Percentiles rank a stretch among this genome's conserved stretches.
These are phyloP conservation scores for Daldinia vernicosa DNA, from an alignment of 495 filamentous ascomycete genomes.

Conservation along the genomic window DNA sequence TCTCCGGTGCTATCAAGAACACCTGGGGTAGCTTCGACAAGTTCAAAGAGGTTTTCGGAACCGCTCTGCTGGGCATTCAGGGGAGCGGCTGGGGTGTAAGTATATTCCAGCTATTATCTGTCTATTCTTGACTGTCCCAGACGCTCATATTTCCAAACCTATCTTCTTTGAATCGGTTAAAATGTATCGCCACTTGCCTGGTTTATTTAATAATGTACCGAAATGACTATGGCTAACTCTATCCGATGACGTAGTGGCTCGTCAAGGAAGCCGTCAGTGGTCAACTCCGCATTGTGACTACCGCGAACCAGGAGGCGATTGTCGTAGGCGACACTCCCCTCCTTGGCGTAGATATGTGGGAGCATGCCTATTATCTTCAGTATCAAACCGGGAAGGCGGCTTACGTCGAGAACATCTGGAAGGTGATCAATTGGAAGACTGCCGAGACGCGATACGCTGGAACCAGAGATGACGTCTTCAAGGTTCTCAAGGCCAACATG, in stretches of 20 bases:
- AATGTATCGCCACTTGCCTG: background rate
- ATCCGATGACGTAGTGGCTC: slow-evolving; percentile 64
- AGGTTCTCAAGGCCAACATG: slow-evolving; percentile 47
- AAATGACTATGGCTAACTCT: slow-evolving; percentile 9
- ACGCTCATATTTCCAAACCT: background rate
- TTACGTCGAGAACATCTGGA: slow-evolving; percentile 97
- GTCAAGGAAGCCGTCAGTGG: slow-evolving; percentile 85
- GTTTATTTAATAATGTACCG: background rate
- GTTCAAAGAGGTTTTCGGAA: slow-evolving; percentile 80
- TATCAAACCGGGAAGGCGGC: slow-evolving; percentile 99
- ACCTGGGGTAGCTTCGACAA: slow-evolving; percentile 71
- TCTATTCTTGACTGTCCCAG: background rate
- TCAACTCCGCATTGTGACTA: slow-evolving; percentile 76
- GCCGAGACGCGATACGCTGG: slow-evolving; percentile 81
- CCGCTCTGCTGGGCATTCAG: slow-evolving; percentile 67
- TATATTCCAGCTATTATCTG: background rate
- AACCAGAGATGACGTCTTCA: slow-evolving; percentile 49
- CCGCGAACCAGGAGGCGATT: slow-evolving; percentile 93
- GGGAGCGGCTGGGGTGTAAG: slow-evolving; percentile 73
- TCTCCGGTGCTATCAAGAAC: slow-evolving; percentile 70
- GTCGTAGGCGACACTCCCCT: slow-evolving; percentile 86
- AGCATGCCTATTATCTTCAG: slow-evolving; percentile 77
- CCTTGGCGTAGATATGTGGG: slow-evolving; percentile 97
- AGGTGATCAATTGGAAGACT: slow-evolving; percentile 97
- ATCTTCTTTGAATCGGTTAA: background rate